Evolutionary conservation across 345 rosid species (phyloP).

Genomic region (Salix koriyanagi): DNA sequence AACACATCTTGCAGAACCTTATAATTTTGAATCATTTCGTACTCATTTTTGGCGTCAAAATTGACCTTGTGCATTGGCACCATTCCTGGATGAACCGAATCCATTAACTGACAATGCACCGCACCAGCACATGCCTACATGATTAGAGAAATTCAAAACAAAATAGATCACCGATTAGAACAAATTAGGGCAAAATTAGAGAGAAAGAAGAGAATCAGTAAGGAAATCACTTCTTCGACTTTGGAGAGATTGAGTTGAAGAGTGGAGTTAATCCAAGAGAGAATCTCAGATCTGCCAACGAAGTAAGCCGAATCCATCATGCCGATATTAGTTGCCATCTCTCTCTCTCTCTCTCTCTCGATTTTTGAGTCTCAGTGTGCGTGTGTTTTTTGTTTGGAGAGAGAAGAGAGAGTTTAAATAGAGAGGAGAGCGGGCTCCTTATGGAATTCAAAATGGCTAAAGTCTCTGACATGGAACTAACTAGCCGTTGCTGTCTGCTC

Average conservation of each 20-base stretch:
- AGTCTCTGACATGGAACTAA: not conserved
- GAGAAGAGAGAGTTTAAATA: conserved; percentile 24
- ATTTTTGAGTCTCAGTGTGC: not conserved
- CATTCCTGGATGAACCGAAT: conserved; percentile 74
- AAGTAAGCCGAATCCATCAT: conserved; percentile 92
- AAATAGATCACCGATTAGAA: too few species aligned
- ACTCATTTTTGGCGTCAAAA: conserved; percentile 89
- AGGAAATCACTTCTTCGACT: conserved; percentile 78
- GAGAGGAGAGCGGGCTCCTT: conserved; percentile 42
- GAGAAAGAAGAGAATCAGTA: not conserved
- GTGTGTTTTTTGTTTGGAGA: not conserved
- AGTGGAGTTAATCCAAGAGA: conserved; percentile 87
- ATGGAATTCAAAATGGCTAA: conserved; percentile 11
- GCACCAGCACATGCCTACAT: conserved; percentile 85
- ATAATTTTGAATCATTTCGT: conserved; percentile 96
- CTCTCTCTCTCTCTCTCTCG: not conserved
- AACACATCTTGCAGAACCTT: conserved; percentile 96
- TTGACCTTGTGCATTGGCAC: conserved; percentile 99
- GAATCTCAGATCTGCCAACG: conserved; percentile 96
- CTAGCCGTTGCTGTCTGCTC: conserved; percentile 3
- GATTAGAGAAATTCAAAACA: not conserved
- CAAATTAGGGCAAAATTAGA: not conserved
- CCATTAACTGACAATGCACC: conserved; percentile 94
- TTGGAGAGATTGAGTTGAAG: conserved; percentile 86
- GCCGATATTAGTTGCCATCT: conserved; percentile 79